Evolutionary conservation across 306 rosid species (phyloP), one percentile per base, ranked within the genome.

Genomic region (Trifolium subterraneum): DNA sequence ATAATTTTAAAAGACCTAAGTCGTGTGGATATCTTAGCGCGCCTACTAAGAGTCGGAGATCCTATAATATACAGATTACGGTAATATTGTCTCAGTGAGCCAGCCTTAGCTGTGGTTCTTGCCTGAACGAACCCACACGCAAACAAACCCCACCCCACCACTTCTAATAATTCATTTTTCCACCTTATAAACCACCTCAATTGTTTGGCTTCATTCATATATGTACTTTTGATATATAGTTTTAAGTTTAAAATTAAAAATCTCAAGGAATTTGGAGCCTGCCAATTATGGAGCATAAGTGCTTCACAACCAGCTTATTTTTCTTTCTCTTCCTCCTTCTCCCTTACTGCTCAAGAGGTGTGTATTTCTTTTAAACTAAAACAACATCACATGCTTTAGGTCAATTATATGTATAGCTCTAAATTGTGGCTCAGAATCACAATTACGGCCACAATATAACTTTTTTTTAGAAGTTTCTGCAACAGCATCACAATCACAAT

Each of bases 211-310:
- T 55, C 31, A 22, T 22, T 4, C 23, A 55, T 23, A 10, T 20
- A 54, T 54, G 20, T 52, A 52, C 14, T 52, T 19, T 1, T 52
- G 60, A 52, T 52, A 20, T 18, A 52, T 52, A 52, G 60, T 52
- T 20, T 35, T 22, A 11, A 61, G 35, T 54, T 71, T 39, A 4
- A 71, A 8, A 71, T 29, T 29, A 29, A 4, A 73, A 71, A 15
- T 18, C 56, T 38, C 39, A 48, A 59, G 39, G 71, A 58, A n/a
- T 20, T 60, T 15, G 22, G 55, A 58, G 61, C 54, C 71, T 62
- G 70, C 70, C 74, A 35, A 47, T 65, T 55, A 90, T 93, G 97
- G 90, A 85, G 87, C 62, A 82, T 79, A 89, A 64, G 82, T 81
- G 84, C 82, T 42, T 83, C 82, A 58, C 71, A 76, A 45, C 70